These are phyloP conservation scores for Penicillium sp. DNA, from an alignment of 2,329 filamentous ascomycete genomes.

Conservation along the genomic window DNA sequence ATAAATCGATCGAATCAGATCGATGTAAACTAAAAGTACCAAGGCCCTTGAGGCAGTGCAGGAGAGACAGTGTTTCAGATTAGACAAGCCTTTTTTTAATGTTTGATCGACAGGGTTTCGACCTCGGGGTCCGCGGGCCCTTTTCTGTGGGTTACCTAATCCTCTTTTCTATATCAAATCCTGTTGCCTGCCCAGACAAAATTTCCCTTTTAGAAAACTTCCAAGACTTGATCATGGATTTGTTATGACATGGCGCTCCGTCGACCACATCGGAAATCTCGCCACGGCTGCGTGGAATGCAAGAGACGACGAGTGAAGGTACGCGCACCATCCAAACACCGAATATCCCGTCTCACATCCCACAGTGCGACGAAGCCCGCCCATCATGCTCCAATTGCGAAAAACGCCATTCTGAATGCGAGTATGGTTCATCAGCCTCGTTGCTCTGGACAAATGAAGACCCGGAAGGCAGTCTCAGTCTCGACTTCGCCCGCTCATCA, in stretches of 20 bases:
- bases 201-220: neutral
- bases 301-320: slow-evolving; percentile 40
- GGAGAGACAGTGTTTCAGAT: slow-evolving; percentile 24
- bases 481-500: slow-evolving; percentile 15
- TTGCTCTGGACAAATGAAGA: slow-evolving; percentile 36
- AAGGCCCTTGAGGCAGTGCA: slow-evolving; percentile 18
- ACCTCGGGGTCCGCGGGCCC: no score
- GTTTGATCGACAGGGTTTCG: slow-evolving; percentile 29
- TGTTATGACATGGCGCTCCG: slow-evolving; percentile 33
- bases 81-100: slow-evolving; percentile 19
- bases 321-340: slow-evolving; percentile 1
- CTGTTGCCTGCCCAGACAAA: slow-evolving; percentile 23
- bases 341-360: neutral
- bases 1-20: neutral
- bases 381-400: slow-evolving; percentile 36
- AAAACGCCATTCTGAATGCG: slow-evolving; percentile 34
- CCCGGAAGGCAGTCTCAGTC: slow-evolving; percentile 2
- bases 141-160: slow-evolving; percentile 9
- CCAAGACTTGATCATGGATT: slow-evolving; percentile 8
- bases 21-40: neutral
- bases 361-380: slow-evolving; percentile 35
- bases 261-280: slow-evolving; percentile 39
- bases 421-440: slow-evolving; percentile 34
- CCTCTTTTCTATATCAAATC: slow-evolving; percentile 14
- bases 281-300: slow-evolving; percentile 37